phyloP scores from a whole-genome alignment of 192 early-diverging fungal genomes.

The Podila epicladia region DNA sequence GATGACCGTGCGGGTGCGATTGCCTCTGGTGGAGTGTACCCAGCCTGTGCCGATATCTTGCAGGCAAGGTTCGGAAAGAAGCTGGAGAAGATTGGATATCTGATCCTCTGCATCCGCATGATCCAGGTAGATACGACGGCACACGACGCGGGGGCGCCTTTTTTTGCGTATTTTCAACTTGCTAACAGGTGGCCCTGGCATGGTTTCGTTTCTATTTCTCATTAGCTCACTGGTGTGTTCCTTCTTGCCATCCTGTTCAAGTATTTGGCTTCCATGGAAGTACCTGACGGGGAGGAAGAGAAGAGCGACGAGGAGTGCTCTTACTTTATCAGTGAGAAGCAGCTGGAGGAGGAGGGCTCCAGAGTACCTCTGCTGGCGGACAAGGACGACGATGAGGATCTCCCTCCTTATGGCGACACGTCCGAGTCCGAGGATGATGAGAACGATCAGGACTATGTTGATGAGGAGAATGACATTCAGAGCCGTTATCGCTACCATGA shows the following conservation, averaged over 20 bases:
- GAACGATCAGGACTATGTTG: background rate
- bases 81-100: slow-evolving; percentile 2
- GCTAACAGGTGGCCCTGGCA: background rate
- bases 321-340: slow-evolving; percentile 24
- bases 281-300: slow-evolving; percentile 8
- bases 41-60: slow-evolving; percentile 22
- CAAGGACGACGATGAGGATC: slow-evolving; percentile 15
- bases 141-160: background rate
- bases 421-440: slow-evolving; percentile 3
- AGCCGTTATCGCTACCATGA: background rate
- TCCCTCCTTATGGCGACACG: slow-evolving; percentile 18
- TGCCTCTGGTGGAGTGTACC: background rate
- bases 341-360: slow-evolving; percentile 15
- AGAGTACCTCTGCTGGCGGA: slow-evolving; percentile 17
- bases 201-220: background rate
- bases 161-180: background rate
- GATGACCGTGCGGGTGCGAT: slow-evolving; percentile 8
- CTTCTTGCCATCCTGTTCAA: slow-evolving; percentile 31
- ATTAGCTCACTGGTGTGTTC: slow-evolving; percentile 28
- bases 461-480: background rate
- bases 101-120: slow-evolving; percentile 22
- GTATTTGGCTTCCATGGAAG: slow-evolving; percentile 12
- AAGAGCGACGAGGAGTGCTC: slow-evolving; percentile 9
- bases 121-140: slow-evolving; percentile 16
- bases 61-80: slow-evolving; percentile 15